phyloP scores from a whole-genome alignment of 257 asterid species.

The Nicotiana paniculata region DNA sequence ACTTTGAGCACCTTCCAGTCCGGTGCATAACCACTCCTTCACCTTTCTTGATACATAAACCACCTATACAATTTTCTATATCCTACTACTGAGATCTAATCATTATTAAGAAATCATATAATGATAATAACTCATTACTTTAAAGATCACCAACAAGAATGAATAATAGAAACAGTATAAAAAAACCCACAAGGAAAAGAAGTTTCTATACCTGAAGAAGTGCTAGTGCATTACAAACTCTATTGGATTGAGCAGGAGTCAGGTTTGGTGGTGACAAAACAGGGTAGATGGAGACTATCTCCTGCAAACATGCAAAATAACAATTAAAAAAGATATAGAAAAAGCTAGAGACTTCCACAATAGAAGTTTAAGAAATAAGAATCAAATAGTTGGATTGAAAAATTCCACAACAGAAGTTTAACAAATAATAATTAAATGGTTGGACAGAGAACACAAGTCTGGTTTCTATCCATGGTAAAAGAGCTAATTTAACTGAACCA shows the following conservation, averaged over 20 bases:
- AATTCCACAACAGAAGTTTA: neutral
- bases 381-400: neutral
- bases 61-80: neutral
- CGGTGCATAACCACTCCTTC: neutral
- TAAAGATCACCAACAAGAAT: neutral
- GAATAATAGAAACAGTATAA: neutral
- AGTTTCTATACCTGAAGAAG: slow-evolving; percentile 35
- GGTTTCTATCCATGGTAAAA: neutral
- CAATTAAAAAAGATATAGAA: slow-evolving; percentile 6
- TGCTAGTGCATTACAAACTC: slow-evolving; percentile 33
- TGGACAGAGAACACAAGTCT: neutral
- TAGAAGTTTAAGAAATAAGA: neutral
- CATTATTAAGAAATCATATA: neutral
- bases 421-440: neutral
- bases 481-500: neutral
- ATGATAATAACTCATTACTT: neutral
- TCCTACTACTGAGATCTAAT: neutral
- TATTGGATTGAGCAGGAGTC: slow-evolving; percentile 25
- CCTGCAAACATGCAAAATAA: slow-evolving; percentile 18
- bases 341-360: neutral
- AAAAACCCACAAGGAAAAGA: neutral
- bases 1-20: neutral
- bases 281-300: slow-evolving; percentile 26
- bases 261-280: slow-evolving; percentile 27
- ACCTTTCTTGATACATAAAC: neutral